Conservation (phyloP, 768 basidiomycete species). For the Kwoniella newhampshirensis region DNA sequence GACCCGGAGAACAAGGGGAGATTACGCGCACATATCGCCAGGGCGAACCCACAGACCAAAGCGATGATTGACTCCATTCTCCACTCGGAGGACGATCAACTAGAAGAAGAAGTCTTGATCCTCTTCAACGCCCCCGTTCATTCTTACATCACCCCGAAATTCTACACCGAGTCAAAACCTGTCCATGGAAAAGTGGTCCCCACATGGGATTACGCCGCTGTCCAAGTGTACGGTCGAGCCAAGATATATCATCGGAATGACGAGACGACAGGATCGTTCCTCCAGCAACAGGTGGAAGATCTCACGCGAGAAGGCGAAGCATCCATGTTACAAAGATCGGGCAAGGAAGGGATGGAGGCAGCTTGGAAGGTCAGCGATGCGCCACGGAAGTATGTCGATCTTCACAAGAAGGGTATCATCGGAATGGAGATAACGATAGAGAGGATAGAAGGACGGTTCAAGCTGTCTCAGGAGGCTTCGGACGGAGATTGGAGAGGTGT, state of each 20-base stretch:
- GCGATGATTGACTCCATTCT: conserved; percentile 28
- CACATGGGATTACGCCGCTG: conserved; percentile 52
- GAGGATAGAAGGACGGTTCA: conserved; percentile 50
- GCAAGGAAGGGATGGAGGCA: conserved; percentile 1
- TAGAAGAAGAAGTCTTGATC: conserved; percentile 46
- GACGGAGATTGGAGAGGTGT: conserved; percentile 50
- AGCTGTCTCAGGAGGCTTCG: conserved; percentile 45
- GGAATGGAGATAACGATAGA: conserved; percentile 49
- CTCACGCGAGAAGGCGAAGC: conserved; percentile 30
- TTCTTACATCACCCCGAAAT: conserved; percentile 50
- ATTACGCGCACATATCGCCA: conserved; percentile 49
- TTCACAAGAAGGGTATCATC: conserved; percentile 48
- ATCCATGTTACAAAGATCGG: not conserved
- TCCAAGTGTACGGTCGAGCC: conserved; percentile 50
- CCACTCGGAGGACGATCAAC: conserved; percentile 4
- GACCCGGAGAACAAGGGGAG: conserved; percentile 14
- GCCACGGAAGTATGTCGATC: conserved; percentile 44
- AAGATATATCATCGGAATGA: conserved; percentile 28
- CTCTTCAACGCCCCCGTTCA: conserved; percentile 49
- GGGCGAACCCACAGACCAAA: conserved; percentile 51
- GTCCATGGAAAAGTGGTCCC: conserved; percentile 51
- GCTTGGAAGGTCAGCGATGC: conserved; percentile 48
- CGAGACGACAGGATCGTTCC: conserved; percentile 22
- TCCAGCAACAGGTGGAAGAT: conserved; percentile 45
- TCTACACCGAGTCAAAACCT: conserved; percentile 51